phyloP scores from a whole-genome alignment of 2,329 filamentous ascomycete species.

The Penicillium digitatum region DNA sequence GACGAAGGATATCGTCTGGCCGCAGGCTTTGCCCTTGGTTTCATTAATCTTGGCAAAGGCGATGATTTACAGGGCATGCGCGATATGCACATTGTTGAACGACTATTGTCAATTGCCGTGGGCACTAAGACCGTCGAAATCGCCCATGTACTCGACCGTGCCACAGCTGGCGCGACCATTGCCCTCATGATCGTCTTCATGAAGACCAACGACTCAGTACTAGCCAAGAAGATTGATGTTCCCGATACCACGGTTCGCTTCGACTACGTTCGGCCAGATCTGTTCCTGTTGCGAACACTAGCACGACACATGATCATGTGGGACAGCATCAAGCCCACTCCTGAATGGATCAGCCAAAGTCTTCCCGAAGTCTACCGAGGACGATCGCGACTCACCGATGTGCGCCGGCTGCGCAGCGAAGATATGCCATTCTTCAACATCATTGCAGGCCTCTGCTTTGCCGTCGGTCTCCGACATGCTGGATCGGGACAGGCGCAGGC shows the following conservation, averaged over 20 bases:
- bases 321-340: constrained; percentile 70
- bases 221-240: constrained; percentile 88
- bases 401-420: constrained; percentile 65
- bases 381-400: constrained; percentile 57
- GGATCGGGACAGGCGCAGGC: constrained; percentile 67
- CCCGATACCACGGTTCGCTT: constrained; percentile 88
- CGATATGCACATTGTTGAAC: constrained; percentile 89
- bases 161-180: constrained; percentile 87
- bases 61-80: constrained; percentile 82
- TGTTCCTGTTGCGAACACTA: constrained; percentile 83
- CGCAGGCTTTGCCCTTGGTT: constrained; percentile 85
- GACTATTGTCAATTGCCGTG: constrained; percentile 78
- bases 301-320: constrained; percentile 91
- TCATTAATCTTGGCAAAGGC: constrained; percentile 92
- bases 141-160: constrained; percentile 88
- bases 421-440: constrained; percentile 94
- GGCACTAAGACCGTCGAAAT: constrained; percentile 86
- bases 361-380: constrained; percentile 67
- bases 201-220: constrained; percentile 84
- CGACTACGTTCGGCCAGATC: constrained; percentile 90
- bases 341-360: constrained; percentile 70
- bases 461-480: constrained; percentile 66
- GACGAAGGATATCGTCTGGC: constrained; percentile 96
- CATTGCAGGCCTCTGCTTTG: constrained; percentile 80
- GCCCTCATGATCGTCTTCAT: constrained; percentile 91